Evolutionary conservation across 176 grass and related monocot species (phyloP).

Genomic region (Carex scoparia): DNA sequence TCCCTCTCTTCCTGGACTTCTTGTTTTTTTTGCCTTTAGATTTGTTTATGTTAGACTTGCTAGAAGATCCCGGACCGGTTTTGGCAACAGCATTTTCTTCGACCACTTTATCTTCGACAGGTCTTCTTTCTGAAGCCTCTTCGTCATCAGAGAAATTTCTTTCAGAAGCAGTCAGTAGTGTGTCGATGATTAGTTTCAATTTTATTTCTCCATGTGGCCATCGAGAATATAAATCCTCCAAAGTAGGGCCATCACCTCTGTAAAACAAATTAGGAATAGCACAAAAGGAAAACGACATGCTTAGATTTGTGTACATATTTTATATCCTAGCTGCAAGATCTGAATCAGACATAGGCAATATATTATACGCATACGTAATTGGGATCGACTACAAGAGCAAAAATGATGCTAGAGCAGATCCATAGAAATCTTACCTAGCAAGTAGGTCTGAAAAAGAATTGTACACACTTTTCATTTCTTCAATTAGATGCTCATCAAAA

Average conservation of each 20-base stretch:
- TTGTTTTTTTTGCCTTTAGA: background rate
- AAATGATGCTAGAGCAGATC: background rate
- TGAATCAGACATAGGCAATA: background rate
- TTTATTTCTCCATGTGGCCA: conserved; percentile 7
- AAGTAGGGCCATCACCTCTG: background rate
- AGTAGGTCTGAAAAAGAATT: background rate
- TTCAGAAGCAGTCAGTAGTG: background rate
- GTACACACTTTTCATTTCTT: background rate
- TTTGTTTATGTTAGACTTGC: background rate
- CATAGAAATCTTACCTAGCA: background rate
- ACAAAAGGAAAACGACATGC: background rate
- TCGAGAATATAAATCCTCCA: conserved; percentile 2
- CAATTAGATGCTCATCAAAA: background rate
- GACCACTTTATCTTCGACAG: background rate
- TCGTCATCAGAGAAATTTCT: background rate
- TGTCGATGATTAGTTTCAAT: background rate
- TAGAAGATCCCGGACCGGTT: background rate
- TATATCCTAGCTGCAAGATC: background rate
- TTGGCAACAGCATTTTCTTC: background rate
- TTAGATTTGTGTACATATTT: background rate
- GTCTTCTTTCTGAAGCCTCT: background rate
- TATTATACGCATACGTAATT: background rate
- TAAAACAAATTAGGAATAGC: background rate
- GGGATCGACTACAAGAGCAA: background rate
- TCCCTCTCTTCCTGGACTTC: background rate